Conservation (phyloP, 164 flowering plant species). For the Vitis riparia region DNA sequence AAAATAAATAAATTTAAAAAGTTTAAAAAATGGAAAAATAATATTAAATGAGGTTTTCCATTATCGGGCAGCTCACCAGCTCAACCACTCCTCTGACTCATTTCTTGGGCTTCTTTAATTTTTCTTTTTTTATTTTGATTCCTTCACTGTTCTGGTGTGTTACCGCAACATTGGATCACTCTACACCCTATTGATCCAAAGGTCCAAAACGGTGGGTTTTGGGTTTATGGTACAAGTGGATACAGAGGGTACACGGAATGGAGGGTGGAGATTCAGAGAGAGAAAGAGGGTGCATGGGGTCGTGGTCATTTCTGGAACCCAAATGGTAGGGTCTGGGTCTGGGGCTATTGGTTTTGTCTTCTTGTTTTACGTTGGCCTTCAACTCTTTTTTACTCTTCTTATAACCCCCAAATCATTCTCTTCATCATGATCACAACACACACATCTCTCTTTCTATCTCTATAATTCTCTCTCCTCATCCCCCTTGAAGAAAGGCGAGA, state of each 20-base stretch:
- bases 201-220: constrained; percentile 21
- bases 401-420: constrained; percentile 37
- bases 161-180: neutral
- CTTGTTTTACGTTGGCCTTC: constrained; percentile 15
- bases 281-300: constrained; percentile 24
- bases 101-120: constrained; percentile 13
- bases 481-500: constrained; percentile 47
- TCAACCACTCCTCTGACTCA: constrained; percentile 71
- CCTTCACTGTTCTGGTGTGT: constrained; percentile 14
- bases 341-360: constrained; percentile 28
- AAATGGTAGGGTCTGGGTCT: constrained; percentile 29
- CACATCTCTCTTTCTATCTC: neutral
- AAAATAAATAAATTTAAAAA: neutral
- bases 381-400: constrained; percentile 22
- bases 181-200: constrained; percentile 16
- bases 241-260: neutral
- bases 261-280: neutral
- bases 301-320: constrained; percentile 45
- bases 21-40: neutral
- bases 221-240: neutral
- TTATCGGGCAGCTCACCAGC: constrained; percentile 49
- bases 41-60: constrained; percentile 28
- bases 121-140: constrained; percentile 18
- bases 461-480: constrained; percentile 17
- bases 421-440: constrained; percentile 16